Evolutionary conservation across 768 basidiomycete species (phyloP).

Genomic region (Lepiota brunneoincarnata): DNA sequence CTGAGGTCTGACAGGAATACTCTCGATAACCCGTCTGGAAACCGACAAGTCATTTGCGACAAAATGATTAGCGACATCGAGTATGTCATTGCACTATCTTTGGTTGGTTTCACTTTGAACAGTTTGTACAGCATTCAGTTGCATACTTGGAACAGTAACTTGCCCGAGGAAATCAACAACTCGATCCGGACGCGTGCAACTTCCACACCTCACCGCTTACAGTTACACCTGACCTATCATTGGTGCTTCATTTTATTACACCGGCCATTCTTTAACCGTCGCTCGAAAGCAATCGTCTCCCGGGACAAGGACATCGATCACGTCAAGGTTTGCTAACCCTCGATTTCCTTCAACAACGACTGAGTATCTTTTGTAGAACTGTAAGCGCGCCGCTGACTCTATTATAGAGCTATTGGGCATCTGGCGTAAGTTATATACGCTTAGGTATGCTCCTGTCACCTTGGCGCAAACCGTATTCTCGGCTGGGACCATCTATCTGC

Average conservation of each 20-base stretch:
- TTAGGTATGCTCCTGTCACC: constrained; percentile 58
- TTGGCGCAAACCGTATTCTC: constrained; percentile 57
- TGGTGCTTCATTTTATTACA: constrained; percentile 62
- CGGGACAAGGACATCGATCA: constrained; percentile 44
- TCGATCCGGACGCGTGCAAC: constrained; percentile 44
- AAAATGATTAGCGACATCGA: constrained; percentile 53
- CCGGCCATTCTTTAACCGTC: constrained; percentile 50
- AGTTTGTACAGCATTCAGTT: constrained; percentile 37
- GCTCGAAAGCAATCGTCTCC: constrained; percentile 33
- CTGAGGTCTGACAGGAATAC: constrained; percentile 35
- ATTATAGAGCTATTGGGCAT: constrained; percentile 50
- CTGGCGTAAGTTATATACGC: constrained; percentile 50
- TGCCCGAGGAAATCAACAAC: constrained; percentile 47
- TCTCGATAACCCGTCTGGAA: constrained; percentile 34
- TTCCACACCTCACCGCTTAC: constrained; percentile 51
- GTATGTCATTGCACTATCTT: constrained; percentile 27
- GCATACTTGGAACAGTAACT: constrained; percentile 44
- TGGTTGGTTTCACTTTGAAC: background rate
- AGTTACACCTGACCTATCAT: constrained; percentile 56
- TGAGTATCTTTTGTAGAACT: constrained; percentile 31
- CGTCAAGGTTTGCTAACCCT: constrained; percentile 39
- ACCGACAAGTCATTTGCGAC: constrained; percentile 37
- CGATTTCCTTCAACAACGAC: no score
- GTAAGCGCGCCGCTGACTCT: constrained; percentile 51
- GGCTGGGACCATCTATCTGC: constrained; percentile 56